Evolutionary conservation across 169 alveolate species (phyloP).

Genomic region (Plasmodium yoelii): DNA sequence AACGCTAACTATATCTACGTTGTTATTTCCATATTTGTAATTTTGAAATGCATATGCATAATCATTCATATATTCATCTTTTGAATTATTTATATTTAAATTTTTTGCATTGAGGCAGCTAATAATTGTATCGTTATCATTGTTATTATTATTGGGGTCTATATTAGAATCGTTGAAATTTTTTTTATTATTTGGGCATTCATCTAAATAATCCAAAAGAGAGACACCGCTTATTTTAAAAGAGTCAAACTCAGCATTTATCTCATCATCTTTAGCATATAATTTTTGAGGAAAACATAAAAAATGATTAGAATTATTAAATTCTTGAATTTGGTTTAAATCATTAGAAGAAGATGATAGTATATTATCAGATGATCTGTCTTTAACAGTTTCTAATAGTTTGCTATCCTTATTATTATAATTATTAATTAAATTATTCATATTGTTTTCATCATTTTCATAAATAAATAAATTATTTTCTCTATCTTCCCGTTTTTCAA

Average conservation of each 20-base stretch:
- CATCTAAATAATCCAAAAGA: background rate
- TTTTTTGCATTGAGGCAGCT: background rate
- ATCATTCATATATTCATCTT: background rate
- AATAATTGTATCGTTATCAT: background rate
- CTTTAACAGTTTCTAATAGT: background rate
- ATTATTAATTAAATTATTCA: no score
- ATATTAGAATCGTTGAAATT: background rate
- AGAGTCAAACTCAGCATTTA: no score
- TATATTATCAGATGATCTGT: background rate
- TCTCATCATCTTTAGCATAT: background rate
- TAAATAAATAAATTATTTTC: no score
- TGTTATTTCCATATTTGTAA: no score
- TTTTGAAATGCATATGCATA: no score
- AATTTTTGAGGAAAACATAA: background rate
- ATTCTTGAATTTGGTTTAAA: background rate
- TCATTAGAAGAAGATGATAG: slow-evolving; percentile 6
- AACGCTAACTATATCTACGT: no score
- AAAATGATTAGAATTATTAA: background rate
- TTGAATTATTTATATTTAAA: background rate
- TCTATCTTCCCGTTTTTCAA: no score
- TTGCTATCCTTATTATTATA: background rate
- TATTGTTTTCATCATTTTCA: no score
- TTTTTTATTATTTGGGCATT: background rate
- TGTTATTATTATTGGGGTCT: background rate
- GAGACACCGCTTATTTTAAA: no score